Percentiles rank a stretch among this genome's conserved stretches.
These are phyloP conservation scores for Calocybe cyanea DNA, from an alignment of 768 basidiomycete species.

Conservation along the genomic window DNA sequence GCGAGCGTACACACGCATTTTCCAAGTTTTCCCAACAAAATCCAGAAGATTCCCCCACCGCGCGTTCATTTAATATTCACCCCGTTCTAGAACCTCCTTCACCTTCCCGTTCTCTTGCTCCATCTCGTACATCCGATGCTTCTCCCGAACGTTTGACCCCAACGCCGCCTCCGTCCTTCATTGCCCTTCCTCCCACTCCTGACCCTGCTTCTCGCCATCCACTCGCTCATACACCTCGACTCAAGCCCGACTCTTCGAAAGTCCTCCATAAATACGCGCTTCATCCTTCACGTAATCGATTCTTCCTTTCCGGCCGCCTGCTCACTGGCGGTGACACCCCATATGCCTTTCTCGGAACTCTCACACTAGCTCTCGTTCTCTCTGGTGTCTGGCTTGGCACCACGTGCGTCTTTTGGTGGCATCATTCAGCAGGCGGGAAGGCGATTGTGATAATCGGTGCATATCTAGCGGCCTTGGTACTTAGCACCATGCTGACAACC, in stretches of 20 bases:
- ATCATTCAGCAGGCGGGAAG: conserved; percentile 39
- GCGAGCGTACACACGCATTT: conserved; percentile 4
- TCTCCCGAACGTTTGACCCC: conserved; percentile 9
- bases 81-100: conserved; percentile 21
- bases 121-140: conserved; percentile 18
- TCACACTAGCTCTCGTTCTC: conserved; percentile 60
- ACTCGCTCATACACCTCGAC: conserved; percentile 33
- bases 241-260: conserved; percentile 34
- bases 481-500: conserved; percentile 75
- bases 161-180: conserved; percentile 15
- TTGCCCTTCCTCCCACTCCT: conserved; percentile 15
- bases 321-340: conserved; percentile 86
- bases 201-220: conserved; percentile 19
- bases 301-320: conserved; percentile 67
- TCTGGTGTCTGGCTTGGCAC: conserved; percentile 85
- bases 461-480: conserved; percentile 56
- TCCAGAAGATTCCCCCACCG: conserved; percentile 21
- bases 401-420: conserved; percentile 89
- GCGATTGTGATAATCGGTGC: conserved; percentile 48
- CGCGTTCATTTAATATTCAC: conserved; percentile 18
- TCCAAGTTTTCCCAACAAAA: conserved; percentile 19
- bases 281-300: conserved; percentile 72
- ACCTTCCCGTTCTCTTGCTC: conserved; percentile 23
- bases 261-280: conserved; percentile 53
- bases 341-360: conserved; percentile 70